Evolutionary conservation across 2,329 filamentous ascomycete species (phyloP), one percentile per base, ranked within the genome.

Genomic region (Alternaria brassicicola): DNA sequence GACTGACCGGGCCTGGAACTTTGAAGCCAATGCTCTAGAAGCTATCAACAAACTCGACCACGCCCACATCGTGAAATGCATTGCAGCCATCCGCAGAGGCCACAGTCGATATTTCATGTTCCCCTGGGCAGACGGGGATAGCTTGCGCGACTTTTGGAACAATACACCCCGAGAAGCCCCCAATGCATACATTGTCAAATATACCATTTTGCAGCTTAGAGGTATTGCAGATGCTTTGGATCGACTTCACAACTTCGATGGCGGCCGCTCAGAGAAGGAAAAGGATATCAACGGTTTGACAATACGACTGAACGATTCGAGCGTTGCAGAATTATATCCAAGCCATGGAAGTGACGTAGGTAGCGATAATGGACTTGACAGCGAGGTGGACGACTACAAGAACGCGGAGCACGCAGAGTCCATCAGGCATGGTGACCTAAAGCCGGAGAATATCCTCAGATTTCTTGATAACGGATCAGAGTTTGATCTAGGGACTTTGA

Each of bases 361-460:
- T 26, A 26, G 23, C 7, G 39, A 43, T 0, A 43, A 17, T 8
- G 23, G 23, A 10, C 15, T 43, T 43, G 23, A 43, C 23, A 26
- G 10, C 7, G 46, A 26, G 7, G 31, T 23, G 1, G 31, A 33
- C 3, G 46, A 49, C 6, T 36, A 49, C 19, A 35, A 23, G 17
- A 36, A 47, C 6, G 31, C 19, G 15, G 31, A 13, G 1, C 35
- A 46, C 31, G 35, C 45, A 5, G 25, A 51, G 10, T 59, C 35
- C 3, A 56, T 56, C 26, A 38, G 63, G 8, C 69, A 71, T 50
- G 68, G 68, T 0, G 65, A 71, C 51, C 26, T 72, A 3, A 71
- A 71, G 35, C 68, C 69, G 0, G 68, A 68, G 26, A 72, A 71
- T 13, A 67, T 71, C 17, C 58, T 72, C 1, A 25, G 51, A 4